Evolutionary conservation across 1,284 basidiomycete species (phyloP).

Genomic region (Microbotryomycetes sp.): DNA sequence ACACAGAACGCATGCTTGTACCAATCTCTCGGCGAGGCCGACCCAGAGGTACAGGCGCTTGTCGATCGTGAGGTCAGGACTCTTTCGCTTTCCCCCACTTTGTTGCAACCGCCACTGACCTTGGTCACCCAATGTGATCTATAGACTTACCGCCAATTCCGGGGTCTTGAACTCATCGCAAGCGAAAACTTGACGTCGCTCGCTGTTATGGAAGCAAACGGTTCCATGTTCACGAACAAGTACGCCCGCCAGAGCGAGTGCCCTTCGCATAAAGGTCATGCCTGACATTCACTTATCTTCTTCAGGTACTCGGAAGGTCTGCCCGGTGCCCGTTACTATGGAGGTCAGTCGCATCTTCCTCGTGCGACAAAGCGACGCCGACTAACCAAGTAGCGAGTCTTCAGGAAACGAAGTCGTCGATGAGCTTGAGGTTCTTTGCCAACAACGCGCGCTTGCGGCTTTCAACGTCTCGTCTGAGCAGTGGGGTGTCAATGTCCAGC

Average conservation of each 20-base stretch:
- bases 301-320: conserved; percentile 44
- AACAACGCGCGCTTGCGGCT: conserved; percentile 89
- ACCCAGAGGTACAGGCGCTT: conserved; percentile 92
- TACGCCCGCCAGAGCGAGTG: conserved; percentile 2
- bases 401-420: conserved; percentile 65
- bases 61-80: conserved; percentile 77
- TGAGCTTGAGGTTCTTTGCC: conserved; percentile 89
- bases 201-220: conserved; percentile 96
- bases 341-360: conserved; percentile 46
- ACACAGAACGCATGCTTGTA: conserved; percentile 58
- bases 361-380: neutral
- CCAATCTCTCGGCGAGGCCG: conserved; percentile 74
- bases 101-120: neutral
- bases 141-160: conserved; percentile 62
- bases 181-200: conserved; percentile 94
- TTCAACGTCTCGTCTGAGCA: conserved; percentile 76
- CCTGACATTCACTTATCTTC: neutral
- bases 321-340: conserved; percentile 89
- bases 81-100: neutral
- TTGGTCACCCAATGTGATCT: neutral
- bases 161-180: conserved; percentile 92
- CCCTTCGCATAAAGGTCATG: too few species aligned
- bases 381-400: neutral
- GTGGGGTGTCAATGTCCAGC: conserved; percentile 99
- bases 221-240: conserved; percentile 72